Evolutionary conservation across 139 green algal genomes (phyloP), one percentile per base, ranked within the genome.

Genomic region (Mychonastes homosphaera): DNA sequence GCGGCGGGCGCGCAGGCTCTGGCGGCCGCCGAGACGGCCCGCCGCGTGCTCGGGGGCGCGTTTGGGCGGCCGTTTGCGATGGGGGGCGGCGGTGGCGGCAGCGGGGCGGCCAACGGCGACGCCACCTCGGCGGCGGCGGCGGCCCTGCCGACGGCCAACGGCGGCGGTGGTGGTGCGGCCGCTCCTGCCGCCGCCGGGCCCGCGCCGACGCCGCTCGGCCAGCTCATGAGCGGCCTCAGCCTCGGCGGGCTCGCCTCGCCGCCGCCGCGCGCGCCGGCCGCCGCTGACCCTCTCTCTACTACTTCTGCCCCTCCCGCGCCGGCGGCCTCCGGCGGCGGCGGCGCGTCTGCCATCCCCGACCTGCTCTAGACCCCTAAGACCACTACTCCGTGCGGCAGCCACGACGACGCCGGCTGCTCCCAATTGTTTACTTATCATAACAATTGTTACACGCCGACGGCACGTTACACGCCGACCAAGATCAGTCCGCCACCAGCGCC

Each of bases 21-120:
- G 26, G 58, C 58, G 35, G 58, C 58, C n/a, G 46, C 47, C 19
- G 58, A 65, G 18, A 47, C 47, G 6, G 47, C 57, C 8, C 38
- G 58, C 23, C 48, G 34, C 47, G 57, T 65, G 47, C 44, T 65
- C 26, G 35, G 47, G 4, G 57, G 57, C 35, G 56, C 48, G 48
- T 26, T 58, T 1, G 46, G 9, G 44, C 44, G 15, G 15, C 15
- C 15, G 39, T 13, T 21, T 13, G 15, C 39, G 16, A 16, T 13
- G 26, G 9, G 44, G 44, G 18, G 13, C 8, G 9, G 44, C 44
- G 26, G 44, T 24, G 10, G 35, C 47, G 27, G 34, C 9, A 36
- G 23, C 21, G 21, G 39, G 29, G 36, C 36, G 36, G 36, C 12
- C 36, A 13, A 19, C 36, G 36, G 10, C 13, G 36, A 43, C 36